Evolutionary conservation across 371 early-diverging fungal genomes (phyloP), one percentile per base, ranked within the genome.

Genomic region (Syncephalastrum contaminatum): DNA sequence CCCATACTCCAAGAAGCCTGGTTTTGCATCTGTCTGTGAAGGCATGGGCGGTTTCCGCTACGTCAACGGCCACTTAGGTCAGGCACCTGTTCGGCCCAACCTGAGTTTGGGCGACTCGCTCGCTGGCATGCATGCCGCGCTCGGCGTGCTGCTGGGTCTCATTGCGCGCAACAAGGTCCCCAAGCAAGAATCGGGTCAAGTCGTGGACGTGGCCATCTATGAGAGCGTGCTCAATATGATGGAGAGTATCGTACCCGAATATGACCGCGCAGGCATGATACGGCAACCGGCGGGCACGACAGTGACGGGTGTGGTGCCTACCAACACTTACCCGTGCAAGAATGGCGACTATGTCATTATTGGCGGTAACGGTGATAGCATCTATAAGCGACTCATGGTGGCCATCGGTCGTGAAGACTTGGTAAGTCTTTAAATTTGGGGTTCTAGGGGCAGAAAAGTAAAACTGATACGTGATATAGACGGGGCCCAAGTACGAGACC

Each of bases 1-100:
- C 0, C 83, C 83, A 27, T 75, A 80, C 43, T 64, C 82, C n/a
- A 67, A 59, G 18, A 66, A 68, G 30, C 78, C 81, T 22, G 83
- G 83, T 16, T 83, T 69, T 53, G 83, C 83, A 3, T 77, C 83
- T 0, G 83, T 83, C 0, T 79, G 81, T 56, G 83, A 83, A 67
- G 82, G 80, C 22, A 74, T 78, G 74, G 79, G 81, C 19, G 82
- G 82, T 0, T 78, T 80, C 44, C 67, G 82, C 0, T 80, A 70
- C 53, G 64, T 83, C 3, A 81, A 74, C 51, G 83, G 82, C 4
- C 62, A 70, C 54, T 76, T 78, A 0, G 71, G 71, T 12, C 50
- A 70, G 42, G 66, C 83, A 7, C 80, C 83, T 22, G 80, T 83
- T 3, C 63, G 83, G 18, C 80, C 82, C 30, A 83, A 83, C 47